phyloP scores from a whole-genome alignment of 2,329 filamentous ascomycete genomes.

The Alternaria triticina region DNA sequence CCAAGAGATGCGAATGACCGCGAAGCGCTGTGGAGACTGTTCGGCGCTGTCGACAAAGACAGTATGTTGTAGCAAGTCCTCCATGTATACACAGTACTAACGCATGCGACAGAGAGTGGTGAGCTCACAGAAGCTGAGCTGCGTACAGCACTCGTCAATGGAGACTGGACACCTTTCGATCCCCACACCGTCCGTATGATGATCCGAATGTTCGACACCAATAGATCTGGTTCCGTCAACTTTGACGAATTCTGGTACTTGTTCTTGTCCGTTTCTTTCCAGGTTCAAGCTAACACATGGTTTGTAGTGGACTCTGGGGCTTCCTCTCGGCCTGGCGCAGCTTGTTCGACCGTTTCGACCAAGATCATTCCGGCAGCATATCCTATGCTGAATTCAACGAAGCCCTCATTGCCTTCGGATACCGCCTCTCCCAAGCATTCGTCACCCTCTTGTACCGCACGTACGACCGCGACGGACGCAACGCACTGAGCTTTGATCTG shows the following conservation, averaged over 20 bases:
- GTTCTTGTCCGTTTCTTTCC: background rate
- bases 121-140: slow-evolving; percentile 87
- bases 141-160: slow-evolving; percentile 89
- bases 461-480: slow-evolving; percentile 67
- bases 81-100: slow-evolving; percentile 2
- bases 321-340: slow-evolving; percentile 94
- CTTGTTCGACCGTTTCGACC: slow-evolving; percentile 94
- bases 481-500: slow-evolving; percentile 76
- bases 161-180: slow-evolving; percentile 94
- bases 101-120: slow-evolving; percentile 65
- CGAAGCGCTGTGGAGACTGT: slow-evolving; percentile 78
- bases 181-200: slow-evolving; percentile 96
- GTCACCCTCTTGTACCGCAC: slow-evolving; percentile 84
- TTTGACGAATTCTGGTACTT: slow-evolving; percentile 87
- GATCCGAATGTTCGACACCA: slow-evolving; percentile 99
- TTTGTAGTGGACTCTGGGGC: slow-evolving; percentile 77
- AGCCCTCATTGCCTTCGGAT: slow-evolving; percentile 89
- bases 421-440: slow-evolving; percentile 84
- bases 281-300: slow-evolving; percentile 5
- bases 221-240: slow-evolving; percentile 85
- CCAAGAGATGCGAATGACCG: slow-evolving; percentile 68
- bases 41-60: slow-evolving; percentile 88
- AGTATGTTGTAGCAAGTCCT: slow-evolving; percentile 55
- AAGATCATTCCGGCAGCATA: slow-evolving; percentile 85
- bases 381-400: slow-evolving; percentile 86